phyloP scores from a whole-genome alignment of 257 asterid genomes.

The Nicotiana benthamiana region DNA sequence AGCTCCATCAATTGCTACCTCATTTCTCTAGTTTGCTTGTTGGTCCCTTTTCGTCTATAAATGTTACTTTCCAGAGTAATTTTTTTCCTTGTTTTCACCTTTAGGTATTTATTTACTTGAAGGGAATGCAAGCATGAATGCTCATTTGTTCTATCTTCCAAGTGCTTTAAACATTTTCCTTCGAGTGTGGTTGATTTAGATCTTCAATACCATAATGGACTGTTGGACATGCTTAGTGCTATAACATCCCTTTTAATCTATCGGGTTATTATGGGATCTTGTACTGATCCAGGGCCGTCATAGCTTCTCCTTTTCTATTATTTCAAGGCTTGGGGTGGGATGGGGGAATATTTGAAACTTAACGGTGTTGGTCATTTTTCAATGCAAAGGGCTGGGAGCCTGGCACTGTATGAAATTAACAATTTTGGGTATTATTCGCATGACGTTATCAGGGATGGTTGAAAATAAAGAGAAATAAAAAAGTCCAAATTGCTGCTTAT shows the following conservation, averaged over 20 bases:
- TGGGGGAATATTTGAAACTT: background rate
- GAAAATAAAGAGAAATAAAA: background rate
- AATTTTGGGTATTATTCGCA: background rate
- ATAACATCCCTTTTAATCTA: background rate
- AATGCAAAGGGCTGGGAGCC: background rate
- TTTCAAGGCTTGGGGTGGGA: slow-evolving; percentile 3
- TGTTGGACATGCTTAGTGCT: background rate
- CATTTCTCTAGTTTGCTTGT: background rate
- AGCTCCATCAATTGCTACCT: background rate
- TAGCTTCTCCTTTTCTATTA: background rate
- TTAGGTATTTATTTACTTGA: background rate
- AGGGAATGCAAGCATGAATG: background rate
- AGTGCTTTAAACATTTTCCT: background rate
- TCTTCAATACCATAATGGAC: background rate
- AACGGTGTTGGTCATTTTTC: background rate
- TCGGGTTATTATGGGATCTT: background rate
- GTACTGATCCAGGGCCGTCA: background rate
- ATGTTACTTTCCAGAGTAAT: background rate
- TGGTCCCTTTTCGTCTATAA: background rate
- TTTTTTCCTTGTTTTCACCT: background rate
- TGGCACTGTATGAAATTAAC: background rate
- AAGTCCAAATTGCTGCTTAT: background rate
- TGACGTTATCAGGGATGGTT: background rate
- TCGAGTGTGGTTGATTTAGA: background rate
- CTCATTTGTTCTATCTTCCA: background rate